These are phyloP conservation scores for Anastatica hierochuntica DNA, from an alignment of 345 rosid genomes.

Conservation along the genomic window DNA sequence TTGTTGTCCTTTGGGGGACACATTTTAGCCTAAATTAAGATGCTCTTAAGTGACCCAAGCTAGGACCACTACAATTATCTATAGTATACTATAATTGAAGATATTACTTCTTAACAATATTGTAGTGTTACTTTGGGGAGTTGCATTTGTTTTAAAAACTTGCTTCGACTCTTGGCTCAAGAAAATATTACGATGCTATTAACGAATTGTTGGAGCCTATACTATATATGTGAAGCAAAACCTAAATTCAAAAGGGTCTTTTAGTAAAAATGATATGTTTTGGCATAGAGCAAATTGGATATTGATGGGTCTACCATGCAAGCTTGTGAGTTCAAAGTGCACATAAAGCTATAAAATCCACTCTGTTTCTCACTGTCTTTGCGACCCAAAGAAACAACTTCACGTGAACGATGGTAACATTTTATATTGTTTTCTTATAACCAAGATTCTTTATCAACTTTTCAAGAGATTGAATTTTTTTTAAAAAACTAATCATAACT, in stretches of 20 bases:
- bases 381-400: conserved; percentile 20
- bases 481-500: conserved; percentile 2
- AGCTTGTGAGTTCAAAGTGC: conserved; percentile 25
- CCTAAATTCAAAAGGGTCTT: background rate
- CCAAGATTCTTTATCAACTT: background rate
- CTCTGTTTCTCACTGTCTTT: conserved; percentile 30
- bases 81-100: background rate
- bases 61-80: conserved; percentile 20
- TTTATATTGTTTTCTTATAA: conserved; percentile 18
- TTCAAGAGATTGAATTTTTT: too few relatives aligned
- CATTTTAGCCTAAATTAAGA: conserved; percentile 19
- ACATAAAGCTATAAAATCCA: conserved; percentile 23
- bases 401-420: conserved; percentile 26
- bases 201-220: background rate
- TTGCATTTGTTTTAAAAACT: background rate
- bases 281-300: conserved; percentile 12
- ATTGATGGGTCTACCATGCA: conserved; percentile 29
- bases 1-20: conserved; percentile 28
- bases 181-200: background rate
- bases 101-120: background rate
- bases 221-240: background rate
- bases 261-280: background rate
- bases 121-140: background rate
- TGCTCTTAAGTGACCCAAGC: conserved; percentile 19
- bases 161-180: conserved; percentile 21